Conservation (phyloP, 192 early-diverging fungal genomes). For the Entomortierella parvispora region DNA sequence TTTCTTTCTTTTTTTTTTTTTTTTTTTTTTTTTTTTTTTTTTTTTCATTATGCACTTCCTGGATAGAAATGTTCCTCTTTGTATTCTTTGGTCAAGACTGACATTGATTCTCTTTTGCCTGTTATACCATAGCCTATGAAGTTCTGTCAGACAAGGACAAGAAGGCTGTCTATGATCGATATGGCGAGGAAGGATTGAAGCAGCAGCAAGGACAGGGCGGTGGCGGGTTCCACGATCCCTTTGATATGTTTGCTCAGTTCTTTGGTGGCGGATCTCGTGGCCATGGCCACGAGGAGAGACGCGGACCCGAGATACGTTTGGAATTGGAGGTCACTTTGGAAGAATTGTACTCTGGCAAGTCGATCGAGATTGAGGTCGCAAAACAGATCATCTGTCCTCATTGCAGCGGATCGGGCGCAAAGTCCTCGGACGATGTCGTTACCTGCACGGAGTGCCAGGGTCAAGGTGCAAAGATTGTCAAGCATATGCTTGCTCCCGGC, state of each 20-base stretch:
- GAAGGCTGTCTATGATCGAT: slow-evolving; percentile 88
- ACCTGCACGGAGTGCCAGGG: slow-evolving; percentile 86
- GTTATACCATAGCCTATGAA: slow-evolving; percentile 80
- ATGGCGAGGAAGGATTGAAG: slow-evolving; percentile 97
- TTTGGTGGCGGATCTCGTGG: slow-evolving; percentile 66
- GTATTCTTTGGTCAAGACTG: not conserved
- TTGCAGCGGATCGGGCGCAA: slow-evolving; percentile 94
- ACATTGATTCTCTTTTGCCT: not conserved
- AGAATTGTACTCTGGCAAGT: slow-evolving; percentile 88
- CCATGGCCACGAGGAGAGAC: slow-evolving; percentile 68
- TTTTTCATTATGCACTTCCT: not conserved
- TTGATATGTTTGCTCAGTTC: slow-evolving; percentile 97
- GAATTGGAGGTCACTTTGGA: slow-evolving; percentile 87
- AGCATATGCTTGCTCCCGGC: slow-evolving; percentile 90
- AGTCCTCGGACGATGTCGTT: slow-evolving; percentile 82
- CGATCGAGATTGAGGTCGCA: slow-evolving; percentile 91
- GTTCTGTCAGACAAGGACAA: slow-evolving; percentile 94
- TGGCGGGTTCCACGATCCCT: slow-evolving; percentile 91
- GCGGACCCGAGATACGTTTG: slow-evolving; percentile 83
- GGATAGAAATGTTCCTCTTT: not conserved
- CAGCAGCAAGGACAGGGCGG: slow-evolving; percentile 63
- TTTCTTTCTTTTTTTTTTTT: not conserved
- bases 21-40: not conserved
- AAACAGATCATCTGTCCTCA: slow-evolving; percentile 94
- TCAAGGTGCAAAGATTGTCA: slow-evolving; percentile 79